A percentile compares a stretch with the other conserved stretches of the same genome.
phyloP scores from a whole-genome alignment of 805 yeast species.

The Candida fluviatilis region DNA sequence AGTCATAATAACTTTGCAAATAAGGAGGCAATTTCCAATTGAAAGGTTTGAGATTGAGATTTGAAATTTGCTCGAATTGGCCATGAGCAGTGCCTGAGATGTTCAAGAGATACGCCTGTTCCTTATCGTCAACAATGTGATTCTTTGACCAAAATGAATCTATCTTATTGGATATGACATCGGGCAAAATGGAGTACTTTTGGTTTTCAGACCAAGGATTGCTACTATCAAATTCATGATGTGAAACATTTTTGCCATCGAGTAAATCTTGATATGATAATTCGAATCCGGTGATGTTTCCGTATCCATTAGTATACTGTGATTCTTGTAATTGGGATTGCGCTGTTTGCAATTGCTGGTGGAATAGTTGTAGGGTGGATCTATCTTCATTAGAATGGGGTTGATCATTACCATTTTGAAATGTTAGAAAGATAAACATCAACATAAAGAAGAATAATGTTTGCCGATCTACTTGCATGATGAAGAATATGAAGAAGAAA shows the following conservation, averaged over 20 bases:
- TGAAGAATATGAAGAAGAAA: no score
- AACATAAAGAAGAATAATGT: slow-evolving; percentile 31
- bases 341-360: slow-evolving; percentile 16
- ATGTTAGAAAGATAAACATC: slow-evolving; percentile 29
- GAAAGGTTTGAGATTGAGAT: slow-evolving; percentile 11
- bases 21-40: slow-evolving; percentile 25
- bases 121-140: slow-evolving; percentile 9
- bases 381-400: slow-evolving; percentile 23
- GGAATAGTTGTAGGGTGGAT: slow-evolving; percentile 22
- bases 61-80: slow-evolving; percentile 16
- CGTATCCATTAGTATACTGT: slow-evolving; percentile 52
- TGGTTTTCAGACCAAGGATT: slow-evolving; percentile 44
- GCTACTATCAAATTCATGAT: slow-evolving; percentile 42
- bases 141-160: slow-evolving; percentile 48
- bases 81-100: slow-evolving; percentile 34
- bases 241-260: slow-evolving; percentile 39
- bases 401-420: slow-evolving; percentile 27
- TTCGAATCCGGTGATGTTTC: slow-evolving; percentile 70
- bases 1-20: slow-evolving; percentile 25
- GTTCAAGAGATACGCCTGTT: slow-evolving; percentile 27
- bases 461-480: slow-evolving; percentile 28
- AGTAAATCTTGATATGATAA: slow-evolving; percentile 59
- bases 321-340: slow-evolving; percentile 29
- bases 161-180: slow-evolving; percentile 47
- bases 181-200: slow-evolving; percentile 55